Evolutionary conservation across 1,284 basidiomycete species (phyloP).

Genomic region (Earliella scabrosa): DNA sequence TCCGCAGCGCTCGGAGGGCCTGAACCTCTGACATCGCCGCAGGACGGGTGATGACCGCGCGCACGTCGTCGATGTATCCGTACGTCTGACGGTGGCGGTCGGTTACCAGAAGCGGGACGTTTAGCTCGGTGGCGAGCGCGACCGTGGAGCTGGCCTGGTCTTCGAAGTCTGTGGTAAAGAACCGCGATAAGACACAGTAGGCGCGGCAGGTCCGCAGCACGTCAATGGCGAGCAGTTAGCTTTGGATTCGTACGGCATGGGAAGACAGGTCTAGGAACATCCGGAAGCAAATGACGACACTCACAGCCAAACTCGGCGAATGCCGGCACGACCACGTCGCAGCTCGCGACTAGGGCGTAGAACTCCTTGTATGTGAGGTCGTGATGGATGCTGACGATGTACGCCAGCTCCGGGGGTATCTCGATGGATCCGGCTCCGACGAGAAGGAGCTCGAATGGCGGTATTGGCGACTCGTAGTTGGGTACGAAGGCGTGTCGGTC

Average conservation of each 20-base stretch:
- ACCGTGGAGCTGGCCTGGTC: constrained; percentile 44
- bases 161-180: constrained; percentile 30
- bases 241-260: neutral
- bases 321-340: constrained; percentile 44
- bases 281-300: neutral
- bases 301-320: constrained; percentile 34
- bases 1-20: constrained; percentile 39
- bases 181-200: neutral
- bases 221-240: neutral
- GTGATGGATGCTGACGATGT: constrained; percentile 38
- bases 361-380: constrained; percentile 39
- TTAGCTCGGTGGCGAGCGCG: constrained; percentile 40
- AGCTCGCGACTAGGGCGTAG: constrained; percentile 38
- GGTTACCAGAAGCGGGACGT: constrained; percentile 43
- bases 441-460: constrained; percentile 39
- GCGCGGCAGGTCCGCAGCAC: neutral
- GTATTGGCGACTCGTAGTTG: constrained; percentile 27
- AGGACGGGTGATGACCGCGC: constrained; percentile 41
- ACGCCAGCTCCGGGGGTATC: constrained; percentile 38
- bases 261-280: neutral
- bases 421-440: constrained; percentile 39
- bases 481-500: constrained; percentile 32
- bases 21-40: constrained; percentile 42
- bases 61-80: constrained; percentile 40
- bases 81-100: constrained; percentile 39